Base-by-base conservation (phyloP, 1,284 basidiomycete genomes). In the Trametes pubescens region DNA sequence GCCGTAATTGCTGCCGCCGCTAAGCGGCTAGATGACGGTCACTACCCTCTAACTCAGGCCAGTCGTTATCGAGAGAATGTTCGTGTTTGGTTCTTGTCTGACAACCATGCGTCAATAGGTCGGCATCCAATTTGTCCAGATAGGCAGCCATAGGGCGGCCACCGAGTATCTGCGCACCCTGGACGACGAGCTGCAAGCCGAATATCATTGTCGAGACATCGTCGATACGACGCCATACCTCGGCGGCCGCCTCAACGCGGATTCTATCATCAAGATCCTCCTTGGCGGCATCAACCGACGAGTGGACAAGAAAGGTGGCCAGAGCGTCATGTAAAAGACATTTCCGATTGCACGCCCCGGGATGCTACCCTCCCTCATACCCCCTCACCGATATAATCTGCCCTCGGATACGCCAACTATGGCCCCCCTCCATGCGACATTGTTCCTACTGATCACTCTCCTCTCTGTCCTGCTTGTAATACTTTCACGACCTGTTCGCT, bases 81-180 rank as follows among this genome's bases (percentile, higher is more conserved):
- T 32, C 29, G 8, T n/a, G n/a, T n/a, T n/a, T n/a, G n/a, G n/a
- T n/a, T n/a, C 18, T n/a, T 16, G 18, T 43, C 6, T 43, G 1
- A 9, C 18, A 43, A 43, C 18, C 40, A 37, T 10, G 18, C 43
- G 18, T 22, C 18, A 22, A 32, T 29, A 87, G 78, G 74, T 85
- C 22, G 82, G 85, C 2, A 83, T 90, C 35, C 86, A 88, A 64
- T 88, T 90, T 62, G 81, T 90, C 11, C 88, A 90, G 66, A 81
- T 89, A 47, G 86, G 88, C 3, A 69, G 80, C 55, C 78, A 79
- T 59, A 66, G 64, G 0, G 67, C 69, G 0, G 87, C 87, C 2
- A 80, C 81, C 0, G 74, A 74, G 51, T 85, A 79, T 56, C 76
- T 89, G 16, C 68, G 73, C 51, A 72, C 80, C 59, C 74, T 88